phyloP scores from a whole-genome alignment of 208 protist species.

The Wallacemonas sp. region DNA sequence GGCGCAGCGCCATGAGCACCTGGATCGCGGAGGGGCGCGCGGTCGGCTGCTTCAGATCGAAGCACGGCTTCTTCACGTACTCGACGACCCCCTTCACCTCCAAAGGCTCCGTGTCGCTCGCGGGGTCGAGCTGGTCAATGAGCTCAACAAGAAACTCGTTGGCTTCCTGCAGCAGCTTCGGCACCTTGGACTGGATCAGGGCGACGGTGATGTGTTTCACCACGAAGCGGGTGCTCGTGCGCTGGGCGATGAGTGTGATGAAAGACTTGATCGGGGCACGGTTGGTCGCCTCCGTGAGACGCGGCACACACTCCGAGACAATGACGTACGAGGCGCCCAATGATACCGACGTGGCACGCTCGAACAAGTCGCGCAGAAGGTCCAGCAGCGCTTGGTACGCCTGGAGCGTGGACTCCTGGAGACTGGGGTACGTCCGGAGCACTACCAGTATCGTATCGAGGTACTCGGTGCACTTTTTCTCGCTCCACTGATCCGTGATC shows the following conservation, averaged over 20 bases:
- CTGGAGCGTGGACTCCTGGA: constrained; percentile 79
- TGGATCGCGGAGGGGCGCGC: constrained; percentile 45
- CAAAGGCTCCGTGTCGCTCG: constrained; percentile 24
- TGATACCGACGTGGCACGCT: constrained; percentile 41
- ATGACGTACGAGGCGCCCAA: constrained; percentile 66
- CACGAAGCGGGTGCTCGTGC: constrained; percentile 61
- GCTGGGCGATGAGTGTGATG: constrained; percentile 38
- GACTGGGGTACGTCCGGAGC: constrained; percentile 63
- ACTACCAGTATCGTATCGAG: constrained; percentile 69
- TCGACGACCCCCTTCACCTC: constrained; percentile 58
- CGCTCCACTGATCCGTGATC: constrained; percentile 59
- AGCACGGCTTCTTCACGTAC: constrained; percentile 64
- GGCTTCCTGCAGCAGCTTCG: constrained; percentile 70
- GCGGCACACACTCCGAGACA: constrained; percentile 57
- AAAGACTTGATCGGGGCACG: constrained; percentile 50
- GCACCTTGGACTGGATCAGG: constrained; percentile 51
- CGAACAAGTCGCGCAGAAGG: constrained; percentile 27
- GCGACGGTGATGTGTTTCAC: constrained; percentile 66
- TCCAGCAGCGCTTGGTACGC: constrained; percentile 56
- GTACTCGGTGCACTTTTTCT: constrained; percentile 40
- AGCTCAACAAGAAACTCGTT: constrained; percentile 69
- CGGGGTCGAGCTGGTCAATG: constrained; percentile 23
- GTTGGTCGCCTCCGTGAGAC: constrained; percentile 80
- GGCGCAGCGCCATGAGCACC: constrained; percentile 47
- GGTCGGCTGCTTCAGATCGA: constrained; percentile 47